Percentiles rank a stretch among this genome's conserved stretches.
These are phyloP conservation scores for Lasiodiplodia hormozganensis DNA, from an alignment of 2,329 filamentous ascomycete species.

Conservation along the genomic window DNA sequence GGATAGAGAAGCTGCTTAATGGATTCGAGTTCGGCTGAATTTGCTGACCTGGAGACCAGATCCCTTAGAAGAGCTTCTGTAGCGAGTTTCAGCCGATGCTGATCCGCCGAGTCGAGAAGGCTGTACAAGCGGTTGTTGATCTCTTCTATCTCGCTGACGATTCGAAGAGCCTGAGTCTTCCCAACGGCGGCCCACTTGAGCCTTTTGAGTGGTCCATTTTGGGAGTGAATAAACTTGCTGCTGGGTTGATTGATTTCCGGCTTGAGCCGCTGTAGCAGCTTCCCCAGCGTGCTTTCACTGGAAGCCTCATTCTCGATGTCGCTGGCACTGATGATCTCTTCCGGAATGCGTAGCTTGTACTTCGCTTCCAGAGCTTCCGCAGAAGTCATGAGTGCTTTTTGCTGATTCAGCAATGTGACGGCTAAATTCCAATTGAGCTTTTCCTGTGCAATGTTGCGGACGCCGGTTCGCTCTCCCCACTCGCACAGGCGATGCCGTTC, in stretches of 20 bases:
- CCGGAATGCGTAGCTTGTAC: conserved; percentile 5
- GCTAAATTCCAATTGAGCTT: conserved; percentile 3
- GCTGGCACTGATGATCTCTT: background rate
- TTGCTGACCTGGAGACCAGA: conserved; percentile 1
- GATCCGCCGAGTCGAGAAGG: conserved; percentile 11
- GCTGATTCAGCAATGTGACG: background rate
- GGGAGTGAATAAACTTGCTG: background rate
- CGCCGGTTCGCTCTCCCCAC: background rate
- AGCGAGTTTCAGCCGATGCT: background rate
- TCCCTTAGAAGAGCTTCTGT: conserved; percentile 2
- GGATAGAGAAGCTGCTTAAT: background rate
- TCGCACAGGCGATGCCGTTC: background rate
- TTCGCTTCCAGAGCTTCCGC: background rate
- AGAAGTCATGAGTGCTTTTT: conserved; percentile 7
- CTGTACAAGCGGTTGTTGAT: background rate
- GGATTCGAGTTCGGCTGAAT: background rate
- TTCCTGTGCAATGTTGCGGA: conserved; percentile 3
- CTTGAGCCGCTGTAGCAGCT: background rate
- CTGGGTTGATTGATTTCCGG: background rate
- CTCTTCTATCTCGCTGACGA: conserved; percentile 1
- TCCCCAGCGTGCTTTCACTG: background rate
- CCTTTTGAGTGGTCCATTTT: background rate
- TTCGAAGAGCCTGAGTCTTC: background rate
- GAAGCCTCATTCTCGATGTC: no score
- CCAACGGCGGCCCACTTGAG: conserved; percentile 22